Base-by-base conservation (phyloP, 2,329 filamentous ascomycete genomes). In the Calonectria crousiana region DNA sequence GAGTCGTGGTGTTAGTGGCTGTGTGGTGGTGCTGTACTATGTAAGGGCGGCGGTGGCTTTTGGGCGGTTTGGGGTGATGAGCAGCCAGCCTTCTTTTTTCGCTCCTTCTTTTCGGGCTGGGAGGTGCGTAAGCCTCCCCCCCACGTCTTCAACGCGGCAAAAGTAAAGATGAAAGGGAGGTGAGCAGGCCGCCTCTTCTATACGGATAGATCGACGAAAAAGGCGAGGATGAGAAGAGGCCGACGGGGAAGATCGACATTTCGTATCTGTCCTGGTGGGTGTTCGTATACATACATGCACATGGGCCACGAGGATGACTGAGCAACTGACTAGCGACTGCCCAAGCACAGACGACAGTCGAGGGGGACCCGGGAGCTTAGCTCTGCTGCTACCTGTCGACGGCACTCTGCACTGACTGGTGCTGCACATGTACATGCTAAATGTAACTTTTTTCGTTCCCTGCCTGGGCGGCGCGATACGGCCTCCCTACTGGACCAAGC, bases 381-480 rank as follows among this genome's bases (percentile, higher is more conserved):
- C 60, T 66, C 67, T 73, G 30, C 67, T 73, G 71, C 66, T 66
- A 69, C 65, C 67, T 49, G 71, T 69, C 41, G 38, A 66, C 32
- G 58, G 51, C 51, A 41, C 47, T 68, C 16, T 56, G 66, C 51
- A 68, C 56, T 62, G 56, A 62, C 36, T 62, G 56, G 44, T 18
- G 44, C 38, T 47, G 32, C 16, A 18, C 60, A 28, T 32, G 56
- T 64, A 62, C 56, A 49, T 64, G 58, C 44, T 44, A 58, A 38
- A 34, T 36, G 58, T 70, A 53, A 44, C 56, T 30, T 53, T 68
- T 34, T 30, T 30, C n/a, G n/a, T 60, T 49, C 66, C 67, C 60
- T 69, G 56, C 66, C 58, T 69, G 58, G 58, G 71, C 65, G 44
- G 70, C 47, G 70, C 65, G 53, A 47, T 72, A 49, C 65, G 44